These are phyloP conservation scores for Chytriomyces sp. DNA, from an alignment of 192 early-diverging fungal genomes.

Conservation along the genomic window DNA sequence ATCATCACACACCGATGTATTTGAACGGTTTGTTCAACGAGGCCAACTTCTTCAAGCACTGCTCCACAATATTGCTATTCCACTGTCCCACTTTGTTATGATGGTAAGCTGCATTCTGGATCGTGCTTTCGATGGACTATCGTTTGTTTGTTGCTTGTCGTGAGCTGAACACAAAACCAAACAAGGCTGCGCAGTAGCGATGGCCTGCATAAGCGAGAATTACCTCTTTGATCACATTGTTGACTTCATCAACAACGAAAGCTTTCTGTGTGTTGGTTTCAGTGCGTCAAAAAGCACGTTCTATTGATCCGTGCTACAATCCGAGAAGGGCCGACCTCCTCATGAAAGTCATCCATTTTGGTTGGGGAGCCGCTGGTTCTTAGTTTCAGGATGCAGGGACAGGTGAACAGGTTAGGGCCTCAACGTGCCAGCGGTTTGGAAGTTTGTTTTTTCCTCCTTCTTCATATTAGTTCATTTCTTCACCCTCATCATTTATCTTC, in stretches of 20 bases:
- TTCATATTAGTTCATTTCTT: too few relatives aligned
- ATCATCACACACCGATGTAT: constrained; percentile 65
- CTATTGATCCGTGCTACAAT: too few relatives aligned
- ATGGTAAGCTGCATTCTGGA: constrained; percentile 71
- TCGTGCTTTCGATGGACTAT: constrained; percentile 67
- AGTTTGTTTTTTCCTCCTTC: too few relatives aligned
- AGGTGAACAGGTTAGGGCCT: too few relatives aligned
- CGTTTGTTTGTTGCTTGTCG: too few relatives aligned
- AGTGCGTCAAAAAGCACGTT: not conserved
- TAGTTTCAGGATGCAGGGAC: too few relatives aligned
- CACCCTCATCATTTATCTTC: too few relatives aligned
- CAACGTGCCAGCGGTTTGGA: too few relatives aligned
- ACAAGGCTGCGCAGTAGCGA: too few relatives aligned
- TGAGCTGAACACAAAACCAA: too few relatives aligned
- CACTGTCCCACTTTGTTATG: constrained; percentile 75
- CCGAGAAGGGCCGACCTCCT: constrained; percentile 17
- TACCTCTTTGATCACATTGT: constrained; percentile 67
- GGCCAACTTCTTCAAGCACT: constrained; percentile 64
- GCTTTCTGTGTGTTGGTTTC: constrained; percentile 46
- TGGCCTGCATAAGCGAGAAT: not conserved
- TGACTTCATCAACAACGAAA: constrained; percentile 67
- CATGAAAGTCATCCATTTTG: constrained; percentile 25
- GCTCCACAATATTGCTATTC: constrained; percentile 74
- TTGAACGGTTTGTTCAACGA: constrained; percentile 75
- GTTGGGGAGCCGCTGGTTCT: too few relatives aligned